A percentile compares a stretch with the other conserved stretches of the same genome.
These are phyloP conservation scores for Dissophora ornata DNA, from an alignment of 192 early-diverging fungal species.

Conservation along the genomic window DNA sequence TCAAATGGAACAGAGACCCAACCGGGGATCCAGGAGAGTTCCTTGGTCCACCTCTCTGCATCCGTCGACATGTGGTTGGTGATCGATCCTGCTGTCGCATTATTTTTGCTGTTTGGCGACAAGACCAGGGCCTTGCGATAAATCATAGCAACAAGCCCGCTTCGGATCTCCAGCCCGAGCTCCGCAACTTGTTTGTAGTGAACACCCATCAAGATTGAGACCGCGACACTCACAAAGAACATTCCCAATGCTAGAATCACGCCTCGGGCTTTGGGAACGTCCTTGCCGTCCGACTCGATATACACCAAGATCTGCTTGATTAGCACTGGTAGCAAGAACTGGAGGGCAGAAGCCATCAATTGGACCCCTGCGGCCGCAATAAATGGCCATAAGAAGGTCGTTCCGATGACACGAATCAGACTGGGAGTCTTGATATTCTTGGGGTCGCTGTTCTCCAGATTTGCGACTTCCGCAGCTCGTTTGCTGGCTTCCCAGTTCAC, in stretches of 20 bases:
- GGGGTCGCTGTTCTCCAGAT: not conserved
- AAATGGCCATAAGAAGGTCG: constrained; percentile 2
- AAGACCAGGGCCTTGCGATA: constrained; percentile 85
- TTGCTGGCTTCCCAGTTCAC: constrained; percentile 17
- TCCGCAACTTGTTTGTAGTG: constrained; percentile 52
- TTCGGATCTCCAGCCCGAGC: constrained; percentile 72
- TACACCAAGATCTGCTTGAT: constrained; percentile 24
- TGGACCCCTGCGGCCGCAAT: not conserved
- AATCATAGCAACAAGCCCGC: constrained; percentile 78
- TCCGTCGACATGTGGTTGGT: constrained; percentile 48
- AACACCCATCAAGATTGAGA: not conserved
- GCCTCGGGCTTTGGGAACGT: constrained; percentile 3
- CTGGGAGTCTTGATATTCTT: not conserved
- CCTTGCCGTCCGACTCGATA: constrained; percentile 19
- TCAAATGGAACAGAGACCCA: constrained; percentile 29
- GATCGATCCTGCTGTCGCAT: constrained; percentile 14
- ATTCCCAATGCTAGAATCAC: constrained; percentile 17
- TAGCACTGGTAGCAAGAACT: constrained; percentile 19
- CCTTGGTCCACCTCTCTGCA: constrained; percentile 33
- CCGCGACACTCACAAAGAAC: constrained; percentile 10
- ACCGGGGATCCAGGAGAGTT: not conserved
- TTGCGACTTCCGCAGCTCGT: not conserved
- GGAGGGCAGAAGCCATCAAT: not conserved
- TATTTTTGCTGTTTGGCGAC: constrained; percentile 59
- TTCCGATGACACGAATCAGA: constrained; percentile 16